A percentile compares a stretch with the other conserved stretches of the same genome.
These are phyloP conservation scores for Zoysia matrella DNA, from an alignment of 202 grass and related monocot species.

Conservation along the genomic window DNA sequence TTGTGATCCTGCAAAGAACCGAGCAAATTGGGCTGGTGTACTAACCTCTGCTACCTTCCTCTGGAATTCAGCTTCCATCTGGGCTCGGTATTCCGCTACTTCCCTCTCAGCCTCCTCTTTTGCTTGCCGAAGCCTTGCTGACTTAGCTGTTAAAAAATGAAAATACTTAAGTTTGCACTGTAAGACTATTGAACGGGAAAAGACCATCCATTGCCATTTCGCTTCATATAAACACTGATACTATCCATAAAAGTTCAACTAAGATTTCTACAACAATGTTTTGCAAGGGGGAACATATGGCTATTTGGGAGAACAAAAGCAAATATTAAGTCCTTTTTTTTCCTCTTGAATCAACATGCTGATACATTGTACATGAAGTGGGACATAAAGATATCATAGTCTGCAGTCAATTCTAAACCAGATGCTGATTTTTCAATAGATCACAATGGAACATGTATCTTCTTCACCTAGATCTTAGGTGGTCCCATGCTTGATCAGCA, in stretches of 20 bases:
- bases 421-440: not conserved
- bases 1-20: not conserved
- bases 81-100: conserved; percentile 70
- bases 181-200: not conserved
- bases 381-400: not conserved
- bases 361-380: not conserved
- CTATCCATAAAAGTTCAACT: not conserved
- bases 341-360: not conserved
- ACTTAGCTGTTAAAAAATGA: conserved; percentile 63
- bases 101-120: conserved; percentile 92
- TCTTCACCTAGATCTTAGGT: not conserved
- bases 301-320: not conserved
- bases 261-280: not conserved
- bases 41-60: conserved; percentile 80
- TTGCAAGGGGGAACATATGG: not conserved
- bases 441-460: conserved; percentile 6
- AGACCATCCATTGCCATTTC: conserved; percentile 5
- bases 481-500: conserved; percentile 16
- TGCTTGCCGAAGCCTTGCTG: conserved; percentile 75
- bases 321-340: not conserved
- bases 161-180: conserved; percentile 25
- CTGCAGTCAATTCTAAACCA: not conserved
- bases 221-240: not conserved
- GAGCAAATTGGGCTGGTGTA: not conserved
- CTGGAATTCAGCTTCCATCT: conserved; percentile 82